Evolutionary conservation across 2,329 filamentous ascomycete species (phyloP).

Genomic region (Monilinia polystroma): DNA sequence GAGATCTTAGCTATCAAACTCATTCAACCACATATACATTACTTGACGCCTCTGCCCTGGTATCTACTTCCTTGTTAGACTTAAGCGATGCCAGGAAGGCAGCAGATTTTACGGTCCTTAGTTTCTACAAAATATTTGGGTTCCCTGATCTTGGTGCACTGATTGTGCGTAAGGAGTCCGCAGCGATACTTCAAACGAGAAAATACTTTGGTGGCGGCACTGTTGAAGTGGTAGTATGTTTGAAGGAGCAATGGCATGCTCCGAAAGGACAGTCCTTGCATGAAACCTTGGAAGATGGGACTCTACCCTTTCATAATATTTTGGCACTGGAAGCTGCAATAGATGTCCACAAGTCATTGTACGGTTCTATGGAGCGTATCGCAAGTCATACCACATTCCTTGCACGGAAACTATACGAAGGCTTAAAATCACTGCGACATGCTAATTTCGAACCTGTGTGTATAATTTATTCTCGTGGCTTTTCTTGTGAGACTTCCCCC

Average conservation of each 20-base stretch:
- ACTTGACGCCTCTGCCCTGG: constrained; percentile 79
- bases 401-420: constrained; percentile 55
- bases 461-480: constrained; percentile 37
- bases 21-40: constrained; percentile 58
- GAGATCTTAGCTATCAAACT: constrained; percentile 38
- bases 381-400: constrained; percentile 70
- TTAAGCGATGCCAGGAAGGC: constrained; percentile 59
- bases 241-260: constrained; percentile 81
- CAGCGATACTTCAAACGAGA: constrained; percentile 61
- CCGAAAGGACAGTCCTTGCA: constrained; percentile 71
- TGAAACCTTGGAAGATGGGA: constrained; percentile 85
- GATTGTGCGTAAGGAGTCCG: constrained; percentile 72
- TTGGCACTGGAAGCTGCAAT: constrained; percentile 77
- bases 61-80: constrained; percentile 74
- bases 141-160: constrained; percentile 89
- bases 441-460: constrained; percentile 51
- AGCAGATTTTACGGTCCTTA: constrained; percentile 84
- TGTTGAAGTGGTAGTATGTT: constrained; percentile 80
- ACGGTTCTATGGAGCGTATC: constrained; percentile 67
- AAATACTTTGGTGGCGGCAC: constrained; percentile 93
- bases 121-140: constrained; percentile 97
- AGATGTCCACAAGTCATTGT: constrained; percentile 65
- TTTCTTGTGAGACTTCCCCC: constrained; percentile 36
- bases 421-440: constrained; percentile 63
- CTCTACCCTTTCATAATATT: constrained; percentile 86